Evolutionary conservation across 176 grass and related monocot genomes (phyloP), one percentile per base, ranked within the genome.

Genomic region (Aechmea fasciata): DNA sequence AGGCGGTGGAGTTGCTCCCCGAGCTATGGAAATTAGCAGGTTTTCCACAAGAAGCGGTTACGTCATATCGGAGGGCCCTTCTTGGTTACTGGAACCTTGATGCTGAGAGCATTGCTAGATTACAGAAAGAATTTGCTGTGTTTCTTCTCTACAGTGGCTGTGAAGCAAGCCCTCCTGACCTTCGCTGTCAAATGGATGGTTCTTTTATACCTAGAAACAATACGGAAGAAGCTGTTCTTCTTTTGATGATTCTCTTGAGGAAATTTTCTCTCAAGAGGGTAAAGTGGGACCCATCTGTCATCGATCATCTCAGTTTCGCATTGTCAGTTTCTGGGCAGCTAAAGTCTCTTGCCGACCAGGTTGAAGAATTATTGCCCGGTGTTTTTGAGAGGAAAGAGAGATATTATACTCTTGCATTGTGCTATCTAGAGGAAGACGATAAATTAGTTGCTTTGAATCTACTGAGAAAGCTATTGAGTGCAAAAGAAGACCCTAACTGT

Each of bases 221-320:
- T 81, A 82, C 78, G 49, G 95, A 99, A 86, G 95, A 99, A 67
- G 95, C 95, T 71, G 85, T 83, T 88, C 84, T 99, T 80, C 77
- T 99, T 71, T 71, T 99, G 70, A 81, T 90, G 71, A 85, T 99
- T 90, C 82, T 99, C 11, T 69, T 90, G 84, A 87, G 87, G 62
- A 99, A 92, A 64, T 92, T 83, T 74, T 77, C 86, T 85, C 86
- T 84, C 13, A 88, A 83, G 72, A 84, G 78, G 80, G 75, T 99
- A 75, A 71, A 85, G 66, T 63, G 77, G 84, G 94, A 99, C 51
- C 77, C 77, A 48, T 87, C 86, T 85, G 66, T 93, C 41, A 76
- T 88, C 68, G 73, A 94, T 75, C 87, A 99, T 71, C 82, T 99
- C 69, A 84, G 83, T 75, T 99, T 88, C 80, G 95, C 95, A 11